Evolutionary conservation across 176 grass and related monocot species (phyloP), one percentile per base, ranked within the genome.

Genomic region (Phoenix roebelenii): DNA sequence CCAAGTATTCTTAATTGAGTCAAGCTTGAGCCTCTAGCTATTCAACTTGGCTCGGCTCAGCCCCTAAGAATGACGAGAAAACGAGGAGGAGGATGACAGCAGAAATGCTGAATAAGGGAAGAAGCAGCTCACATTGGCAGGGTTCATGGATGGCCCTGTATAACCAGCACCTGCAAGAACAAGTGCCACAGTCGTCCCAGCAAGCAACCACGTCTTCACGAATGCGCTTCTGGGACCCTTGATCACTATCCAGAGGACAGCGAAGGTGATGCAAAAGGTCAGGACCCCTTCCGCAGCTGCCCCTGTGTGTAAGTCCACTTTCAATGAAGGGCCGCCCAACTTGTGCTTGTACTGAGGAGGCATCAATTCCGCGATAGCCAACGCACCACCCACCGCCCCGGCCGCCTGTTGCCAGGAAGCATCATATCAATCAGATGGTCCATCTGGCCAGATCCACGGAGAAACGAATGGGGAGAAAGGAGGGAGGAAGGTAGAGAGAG

Each of bases 111-210:
- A 65, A 19, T 53, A 28, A 49, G 7, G 25, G 44, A 53, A 20
- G 26, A 72, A 32, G 23, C 24, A 54, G 30, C 55, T 82, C 55
- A 90, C 87, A 66, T 90, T 85, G 16, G 82, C 87, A 61, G 87
- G 87, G 64, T 90, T 90, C 82, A 90, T 90, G 29, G 87, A 76
- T 4, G 87, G 87, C 7, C 87, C 87, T 1, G 87, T 90, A 51
- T 90, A 90, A 23, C 73, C 70, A 5, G 70, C 74, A 25, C 87
- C 87, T 16, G 72, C 15, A 23, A 82, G 25, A 59, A 90, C 78
- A 19, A 90, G 32, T 9, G 55, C n/a, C 30, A 90, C 71, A 0
- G 79, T 90, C 55, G 78, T 74, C 52, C 79, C 14, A 35, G 82
- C 54, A 39, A 90, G 69, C 72, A 90, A 65, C 16, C 52, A 67